These are phyloP conservation scores for Phragmites australis DNA, from an alignment of 176 grass and related monocot genomes.

Conservation along the genomic window DNA sequence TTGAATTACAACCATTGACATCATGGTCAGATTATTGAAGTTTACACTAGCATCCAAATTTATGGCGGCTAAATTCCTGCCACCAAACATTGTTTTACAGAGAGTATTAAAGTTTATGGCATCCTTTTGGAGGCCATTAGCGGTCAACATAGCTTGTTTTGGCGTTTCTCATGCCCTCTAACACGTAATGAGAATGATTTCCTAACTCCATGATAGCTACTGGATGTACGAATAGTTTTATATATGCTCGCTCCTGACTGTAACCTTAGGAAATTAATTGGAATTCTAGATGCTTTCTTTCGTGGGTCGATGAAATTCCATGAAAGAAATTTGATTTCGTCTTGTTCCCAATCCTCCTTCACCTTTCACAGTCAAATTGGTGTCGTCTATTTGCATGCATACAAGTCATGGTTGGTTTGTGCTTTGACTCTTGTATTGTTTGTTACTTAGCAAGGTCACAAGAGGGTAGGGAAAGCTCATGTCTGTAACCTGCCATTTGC, in stretches of 20 bases:
- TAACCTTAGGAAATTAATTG: not conserved
- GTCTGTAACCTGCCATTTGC: too few relatives aligned
- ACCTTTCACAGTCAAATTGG: not conserved
- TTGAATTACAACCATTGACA: not conserved
- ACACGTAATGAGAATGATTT: conserved; percentile 31
- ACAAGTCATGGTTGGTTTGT: not conserved
- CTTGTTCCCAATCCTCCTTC: not conserved
- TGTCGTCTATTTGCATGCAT: not conserved
- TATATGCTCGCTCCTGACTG: not conserved
- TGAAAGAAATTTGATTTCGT: not conserved
- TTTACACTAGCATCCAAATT: not conserved
- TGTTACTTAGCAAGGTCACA: conserved; percentile 1
- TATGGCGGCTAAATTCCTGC: not conserved
- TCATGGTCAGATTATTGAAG: not conserved
- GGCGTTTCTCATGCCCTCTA: conserved; percentile 13
- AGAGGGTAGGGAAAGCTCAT: too few relatives aligned
- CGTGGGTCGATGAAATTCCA: too few relatives aligned
- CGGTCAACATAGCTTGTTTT: conserved; percentile 33
- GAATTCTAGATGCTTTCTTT: not conserved
- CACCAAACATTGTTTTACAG: not conserved
- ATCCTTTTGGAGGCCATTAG: conserved; percentile 1
- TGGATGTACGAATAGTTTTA: not conserved
- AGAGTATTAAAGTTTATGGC: too few relatives aligned
- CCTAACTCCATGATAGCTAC: conserved; percentile 34
- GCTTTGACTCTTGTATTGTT: conserved; percentile 40